A percentile compares a stretch with the other conserved stretches of the same genome.
phyloP scores from a whole-genome alignment of 2,329 filamentous ascomycete species.

The Venturia aucupariae region DNA sequence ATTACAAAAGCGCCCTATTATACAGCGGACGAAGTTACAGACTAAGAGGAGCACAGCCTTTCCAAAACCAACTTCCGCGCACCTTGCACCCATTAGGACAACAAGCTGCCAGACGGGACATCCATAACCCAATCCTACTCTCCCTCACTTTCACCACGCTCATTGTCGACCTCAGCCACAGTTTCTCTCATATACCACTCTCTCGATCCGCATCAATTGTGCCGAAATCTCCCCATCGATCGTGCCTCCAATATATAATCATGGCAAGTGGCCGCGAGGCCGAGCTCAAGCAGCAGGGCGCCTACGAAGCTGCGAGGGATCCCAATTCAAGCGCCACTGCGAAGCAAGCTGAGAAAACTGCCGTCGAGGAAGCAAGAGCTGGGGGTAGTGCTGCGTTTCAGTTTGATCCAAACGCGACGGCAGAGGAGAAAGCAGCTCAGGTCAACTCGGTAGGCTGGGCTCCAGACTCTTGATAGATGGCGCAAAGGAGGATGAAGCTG shows the following conservation, averaged over 20 bases:
- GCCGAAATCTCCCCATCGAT: background rate
- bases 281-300: conserved; percentile 76
- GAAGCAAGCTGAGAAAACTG: conserved; percentile 60
- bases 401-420: conserved; percentile 77
- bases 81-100: background rate
- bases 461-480: background rate
- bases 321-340: conserved; percentile 58
- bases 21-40: background rate
- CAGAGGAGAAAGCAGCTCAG: conserved; percentile 76
- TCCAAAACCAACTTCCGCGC: background rate
- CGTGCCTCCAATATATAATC: background rate
- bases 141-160: background rate
- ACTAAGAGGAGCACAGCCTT: background rate
- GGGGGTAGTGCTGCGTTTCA: conserved; percentile 72
- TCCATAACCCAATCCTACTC: background rate
- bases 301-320: conserved; percentile 66
- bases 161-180: background rate
- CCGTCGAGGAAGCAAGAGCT: conserved; percentile 68
- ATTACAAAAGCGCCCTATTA: background rate
- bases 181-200: background rate
- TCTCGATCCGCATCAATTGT: background rate
- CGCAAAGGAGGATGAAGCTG: background rate
- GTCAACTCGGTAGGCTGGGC: conserved; percentile 56
- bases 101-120: background rate
- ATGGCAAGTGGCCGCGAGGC: conserved; percentile 4